Conservation (phyloP, 129 eudicot species). For the Centaurea solstitialis region DNA sequence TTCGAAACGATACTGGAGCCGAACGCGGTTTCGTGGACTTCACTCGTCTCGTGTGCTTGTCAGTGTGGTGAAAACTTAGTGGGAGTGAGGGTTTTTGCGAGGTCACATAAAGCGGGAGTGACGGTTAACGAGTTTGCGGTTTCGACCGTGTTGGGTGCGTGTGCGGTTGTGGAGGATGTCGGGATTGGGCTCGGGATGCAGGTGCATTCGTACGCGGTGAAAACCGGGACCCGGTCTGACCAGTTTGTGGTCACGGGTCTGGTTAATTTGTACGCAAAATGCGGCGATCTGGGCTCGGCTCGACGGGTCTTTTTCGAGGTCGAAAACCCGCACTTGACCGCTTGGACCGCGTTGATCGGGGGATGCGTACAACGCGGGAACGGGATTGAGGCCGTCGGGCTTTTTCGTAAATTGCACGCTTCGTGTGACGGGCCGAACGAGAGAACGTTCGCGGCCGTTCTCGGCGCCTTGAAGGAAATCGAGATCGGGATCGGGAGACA, state of each 20-base stretch:
- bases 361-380: constrained; percentile 60
- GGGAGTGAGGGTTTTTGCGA: constrained; percentile 47
- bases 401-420: constrained; percentile 46
- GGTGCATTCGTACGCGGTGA: constrained; percentile 50
- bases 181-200: constrained; percentile 57
- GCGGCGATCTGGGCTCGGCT: constrained; percentile 50
- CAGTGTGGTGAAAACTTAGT: constrained; percentile 58
- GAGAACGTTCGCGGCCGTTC: constrained; percentile 52
- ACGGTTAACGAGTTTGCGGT: constrained; percentile 48
- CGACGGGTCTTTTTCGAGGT: constrained; percentile 45
- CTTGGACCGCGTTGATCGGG: constrained; percentile 77
- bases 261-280: constrained; percentile 67
- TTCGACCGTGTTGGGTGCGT: constrained; percentile 61
- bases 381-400: constrained; percentile 40
- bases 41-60: constrained; percentile 50
- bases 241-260: constrained; percentile 65
- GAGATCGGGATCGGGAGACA: constrained; percentile 41
- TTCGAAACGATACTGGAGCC: constrained; percentile 53
- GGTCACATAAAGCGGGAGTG: constrained; percentile 49
- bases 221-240: constrained; percentile 54
- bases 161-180: constrained; percentile 46
- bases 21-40: constrained; percentile 61
- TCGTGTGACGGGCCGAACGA: constrained; percentile 55
- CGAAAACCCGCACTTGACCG: constrained; percentile 45
- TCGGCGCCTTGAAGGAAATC: constrained; percentile 52